Percentiles rank a stretch among this genome's conserved stretches.
Conservation (phyloP, 116 monocot genomes). For the Dioscorea cayenensis region DNA sequence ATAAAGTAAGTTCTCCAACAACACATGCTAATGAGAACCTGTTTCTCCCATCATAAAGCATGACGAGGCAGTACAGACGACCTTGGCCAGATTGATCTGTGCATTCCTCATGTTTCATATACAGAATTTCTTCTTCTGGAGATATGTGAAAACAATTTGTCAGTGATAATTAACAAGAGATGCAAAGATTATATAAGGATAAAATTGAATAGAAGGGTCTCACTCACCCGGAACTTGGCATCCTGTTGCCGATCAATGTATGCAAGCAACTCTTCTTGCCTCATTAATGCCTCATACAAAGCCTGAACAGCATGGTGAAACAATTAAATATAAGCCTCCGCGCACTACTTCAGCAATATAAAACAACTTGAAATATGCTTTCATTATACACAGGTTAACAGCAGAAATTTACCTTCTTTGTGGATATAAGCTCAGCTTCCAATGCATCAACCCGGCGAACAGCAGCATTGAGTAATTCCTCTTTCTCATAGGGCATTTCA, state of each 20-base stretch:
- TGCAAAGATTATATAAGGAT: background rate
- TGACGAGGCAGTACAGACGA: background rate
- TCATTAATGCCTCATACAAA: conserved; percentile 67
- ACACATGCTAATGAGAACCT: too few species aligned
- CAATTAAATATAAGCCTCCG: background rate
- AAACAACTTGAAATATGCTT: too few species aligned
- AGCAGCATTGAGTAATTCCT: conserved; percentile 76
- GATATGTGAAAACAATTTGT: background rate
- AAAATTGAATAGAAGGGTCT: too few species aligned
- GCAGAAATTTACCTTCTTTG: conserved; percentile 58
- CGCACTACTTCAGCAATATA: too few species aligned
- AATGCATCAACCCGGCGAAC: conserved; percentile 81
- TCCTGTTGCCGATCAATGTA: conserved; percentile 56
- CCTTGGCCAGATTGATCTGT: background rate
- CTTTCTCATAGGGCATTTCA: conserved; percentile 73
- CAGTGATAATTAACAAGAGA: background rate
- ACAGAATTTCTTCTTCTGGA: conserved; percentile 11
- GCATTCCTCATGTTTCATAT: background rate
- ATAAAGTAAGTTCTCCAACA: too few species aligned
- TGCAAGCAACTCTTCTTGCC: conserved; percentile 68
- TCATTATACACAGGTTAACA: background rate
- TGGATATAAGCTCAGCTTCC: conserved; percentile 85
- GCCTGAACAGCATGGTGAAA: conserved; percentile 25
- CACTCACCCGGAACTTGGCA: conserved; percentile 48
- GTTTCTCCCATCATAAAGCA: background rate